These are phyloP conservation scores for Naganishia onofrii DNA, from an alignment of 768 basidiomycete species.

Conservation along the genomic window DNA sequence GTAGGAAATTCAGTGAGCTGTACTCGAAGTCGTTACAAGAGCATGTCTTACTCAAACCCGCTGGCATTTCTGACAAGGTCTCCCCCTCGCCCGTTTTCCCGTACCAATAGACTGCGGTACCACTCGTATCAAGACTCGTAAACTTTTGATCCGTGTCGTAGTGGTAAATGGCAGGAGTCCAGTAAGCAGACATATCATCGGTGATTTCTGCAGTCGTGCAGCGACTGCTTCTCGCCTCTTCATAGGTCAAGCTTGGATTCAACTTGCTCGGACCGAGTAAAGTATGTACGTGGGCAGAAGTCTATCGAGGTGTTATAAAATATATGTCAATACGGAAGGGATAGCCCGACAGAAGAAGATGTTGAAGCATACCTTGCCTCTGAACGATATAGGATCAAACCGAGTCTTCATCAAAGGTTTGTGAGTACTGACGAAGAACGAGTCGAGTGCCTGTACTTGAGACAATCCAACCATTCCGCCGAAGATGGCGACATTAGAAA, in stretches of 20 bases:
- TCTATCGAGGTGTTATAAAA: not conserved
- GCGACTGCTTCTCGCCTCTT: slow-evolving; percentile 33
- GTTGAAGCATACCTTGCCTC: slow-evolving; percentile 6
- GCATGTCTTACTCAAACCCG: slow-evolving; percentile 1
- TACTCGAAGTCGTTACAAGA: too few relatives aligned
- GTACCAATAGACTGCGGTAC: slow-evolving; percentile 10
- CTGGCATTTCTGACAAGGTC: slow-evolving; percentile 7
- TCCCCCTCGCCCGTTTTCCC: slow-evolving; percentile 3
- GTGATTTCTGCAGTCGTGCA: slow-evolving; percentile 40
- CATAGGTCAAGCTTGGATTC: slow-evolving; percentile 23
- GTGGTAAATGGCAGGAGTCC: slow-evolving; percentile 23
- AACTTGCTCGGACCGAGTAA: slow-evolving; percentile 6
- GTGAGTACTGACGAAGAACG: slow-evolving; percentile 9
- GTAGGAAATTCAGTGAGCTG: not conserved
- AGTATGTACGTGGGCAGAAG: not conserved
- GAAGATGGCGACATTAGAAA: not conserved
- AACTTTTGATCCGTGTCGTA: slow-evolving; percentile 27
- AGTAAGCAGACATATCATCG: slow-evolving; percentile 44
- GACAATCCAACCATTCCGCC: not conserved
- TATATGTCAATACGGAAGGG: not conserved
- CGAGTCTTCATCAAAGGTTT: slow-evolving; percentile 17
- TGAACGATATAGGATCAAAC: slow-evolving; percentile 4
- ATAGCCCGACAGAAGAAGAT: not conserved
- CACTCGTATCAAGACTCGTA: not conserved
- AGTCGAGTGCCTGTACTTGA: not conserved